A percentile compares a stretch with the other conserved stretches of the same genome.
Conservation (phyloP, 2,329 filamentous ascomycete genomes). For the Coniochaeta sp. region DNA sequence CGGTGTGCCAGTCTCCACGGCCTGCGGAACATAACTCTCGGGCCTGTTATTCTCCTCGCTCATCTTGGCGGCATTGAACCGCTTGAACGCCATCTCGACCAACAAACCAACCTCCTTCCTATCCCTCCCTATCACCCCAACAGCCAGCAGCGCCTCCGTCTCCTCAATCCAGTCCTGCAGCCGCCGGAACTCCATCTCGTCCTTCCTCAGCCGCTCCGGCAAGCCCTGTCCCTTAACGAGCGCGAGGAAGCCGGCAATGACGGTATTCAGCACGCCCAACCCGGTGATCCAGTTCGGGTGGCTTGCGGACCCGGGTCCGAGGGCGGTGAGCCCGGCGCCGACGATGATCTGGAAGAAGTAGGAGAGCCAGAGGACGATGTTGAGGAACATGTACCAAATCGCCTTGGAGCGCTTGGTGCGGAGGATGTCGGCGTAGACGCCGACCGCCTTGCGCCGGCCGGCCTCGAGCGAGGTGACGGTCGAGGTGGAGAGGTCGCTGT, state of each 20-base stretch:
- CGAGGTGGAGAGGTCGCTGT: constrained; percentile 17
- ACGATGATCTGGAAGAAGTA: constrained; percentile 40
- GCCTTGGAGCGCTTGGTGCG: constrained; percentile 21
- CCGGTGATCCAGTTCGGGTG: constrained; percentile 47
- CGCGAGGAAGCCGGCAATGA: constrained; percentile 55
- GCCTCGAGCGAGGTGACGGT: constrained; percentile 24
- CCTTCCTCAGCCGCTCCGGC: constrained; percentile 37
- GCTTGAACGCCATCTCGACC: constrained; percentile 33
- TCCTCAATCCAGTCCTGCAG: constrained; percentile 49
- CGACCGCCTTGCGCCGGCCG: constrained; percentile 23
- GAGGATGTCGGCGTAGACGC: constrained; percentile 34
- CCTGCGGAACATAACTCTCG: constrained; percentile 12
- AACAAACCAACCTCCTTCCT: constrained; percentile 33
- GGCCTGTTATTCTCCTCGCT: constrained; percentile 32
- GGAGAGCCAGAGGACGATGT: constrained; percentile 30
- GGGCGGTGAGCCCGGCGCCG: constrained; percentile 37
- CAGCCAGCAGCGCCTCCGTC: constrained; percentile 36
- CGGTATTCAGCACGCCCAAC: constrained; percentile 55
- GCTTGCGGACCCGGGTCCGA: constrained; percentile 37
- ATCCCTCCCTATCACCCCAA: constrained; percentile 33
- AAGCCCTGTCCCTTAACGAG: constrained; percentile 45
- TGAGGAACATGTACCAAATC: constrained; percentile 26
- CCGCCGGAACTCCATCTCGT: constrained; percentile 36
- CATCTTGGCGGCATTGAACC: constrained; percentile 34
- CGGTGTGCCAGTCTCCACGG: neutral